phyloP scores from a whole-genome alignment of 2,329 filamentous ascomycete species.

The Hypoxylon sp. region DNA sequence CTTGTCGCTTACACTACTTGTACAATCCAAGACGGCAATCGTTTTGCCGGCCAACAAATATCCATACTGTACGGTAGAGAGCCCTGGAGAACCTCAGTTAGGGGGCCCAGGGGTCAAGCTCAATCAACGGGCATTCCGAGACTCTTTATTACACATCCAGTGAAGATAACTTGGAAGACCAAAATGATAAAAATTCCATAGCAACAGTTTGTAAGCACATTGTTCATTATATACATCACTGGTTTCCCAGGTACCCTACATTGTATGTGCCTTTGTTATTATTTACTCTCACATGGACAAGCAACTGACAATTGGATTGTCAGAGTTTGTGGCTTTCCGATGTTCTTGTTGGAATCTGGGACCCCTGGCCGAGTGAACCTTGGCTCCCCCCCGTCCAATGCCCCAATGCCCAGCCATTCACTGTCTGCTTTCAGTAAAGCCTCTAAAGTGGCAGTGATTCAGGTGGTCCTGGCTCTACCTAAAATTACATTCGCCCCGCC shows the following conservation, averaged over 20 bases:
- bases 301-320: constrained; percentile 26
- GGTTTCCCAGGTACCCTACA: neutral
- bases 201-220: neutral
- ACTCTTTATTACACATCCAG: constrained; percentile 10
- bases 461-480: constrained; percentile 34
- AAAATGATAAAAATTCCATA: neutral
- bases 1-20: neutral
- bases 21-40: constrained; percentile 16
- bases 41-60: constrained; percentile 24
- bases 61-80: constrained; percentile 1
- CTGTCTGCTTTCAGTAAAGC: constrained; percentile 38
- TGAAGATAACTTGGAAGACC: neutral
- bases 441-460: constrained; percentile 38
- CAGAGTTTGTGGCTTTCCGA: constrained; percentile 5
- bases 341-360: constrained; percentile 33
- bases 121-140: constrained; percentile 33
- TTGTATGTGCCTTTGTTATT: neutral
- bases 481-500: constrained; percentile 43
- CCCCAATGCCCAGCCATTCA: constrained; percentile 41
- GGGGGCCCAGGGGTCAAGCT: constrained; percentile 17
- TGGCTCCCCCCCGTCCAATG: constrained; percentile 30
- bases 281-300: constrained; percentile 8
- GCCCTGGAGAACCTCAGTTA: constrained; percentile 6
- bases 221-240: neutral
- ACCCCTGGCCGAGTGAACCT: constrained; percentile 28